A percentile compares a stretch with the other conserved stretches of the same genome.
phyloP scores from a whole-genome alignment of 192 early-diverging fungal species.

The Cetraspora pellucida region DNA sequence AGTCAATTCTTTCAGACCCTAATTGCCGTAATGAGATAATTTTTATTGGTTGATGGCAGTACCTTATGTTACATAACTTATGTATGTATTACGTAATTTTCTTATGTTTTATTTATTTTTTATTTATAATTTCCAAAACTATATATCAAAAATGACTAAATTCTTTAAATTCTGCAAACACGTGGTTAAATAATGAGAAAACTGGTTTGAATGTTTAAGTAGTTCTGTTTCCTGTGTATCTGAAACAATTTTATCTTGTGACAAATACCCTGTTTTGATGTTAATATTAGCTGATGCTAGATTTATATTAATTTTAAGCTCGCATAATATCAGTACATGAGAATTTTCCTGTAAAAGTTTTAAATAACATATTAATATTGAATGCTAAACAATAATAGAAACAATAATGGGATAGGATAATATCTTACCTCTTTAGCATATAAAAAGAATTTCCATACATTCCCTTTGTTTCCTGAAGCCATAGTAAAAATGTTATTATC shows the following conservation, averaged over 20 bases:
- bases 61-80: too few species aligned
- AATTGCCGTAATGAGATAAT: too few species aligned
- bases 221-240: background rate
- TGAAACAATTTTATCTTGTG: background rate
- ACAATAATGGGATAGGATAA: background rate
- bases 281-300: background rate
- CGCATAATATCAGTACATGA: background rate
- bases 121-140: too few species aligned
- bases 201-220: background rate
- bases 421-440: conserved; percentile 18
- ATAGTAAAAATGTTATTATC: conserved; percentile 7
- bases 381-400: background rate
- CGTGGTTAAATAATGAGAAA: conserved; percentile 3
- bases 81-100: too few species aligned
- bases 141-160: background rate
- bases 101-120: too few species aligned
- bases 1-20: too few species aligned
- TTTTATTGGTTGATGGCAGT: too few species aligned
- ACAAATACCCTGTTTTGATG: background rate
- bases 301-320: background rate
- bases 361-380: background rate
- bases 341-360: background rate
- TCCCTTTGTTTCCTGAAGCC: background rate
- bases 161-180: background rate
- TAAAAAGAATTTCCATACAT: conserved; percentile 2